Conservation (phyloP, 768 basidiomycete species). For the Suillus spraguei region DNA sequence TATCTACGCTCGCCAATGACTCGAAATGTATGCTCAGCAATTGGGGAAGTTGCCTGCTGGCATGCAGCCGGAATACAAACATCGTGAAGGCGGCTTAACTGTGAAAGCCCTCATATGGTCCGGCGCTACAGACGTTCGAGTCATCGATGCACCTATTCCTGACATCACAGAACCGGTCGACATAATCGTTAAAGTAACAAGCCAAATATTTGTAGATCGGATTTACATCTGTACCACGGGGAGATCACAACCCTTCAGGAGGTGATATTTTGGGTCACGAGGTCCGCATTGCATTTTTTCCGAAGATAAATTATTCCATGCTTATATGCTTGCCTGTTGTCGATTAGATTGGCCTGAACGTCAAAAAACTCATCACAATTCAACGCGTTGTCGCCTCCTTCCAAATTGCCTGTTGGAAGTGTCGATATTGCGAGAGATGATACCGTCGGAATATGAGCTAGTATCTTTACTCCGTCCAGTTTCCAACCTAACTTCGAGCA, state of each 20-base stretch:
- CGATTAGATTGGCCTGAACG: conserved; percentile 63
- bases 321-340: conserved; percentile 41
- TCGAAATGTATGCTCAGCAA: conserved; percentile 23
- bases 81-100: conserved; percentile 50
- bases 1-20: background rate
- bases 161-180: conserved; percentile 75
- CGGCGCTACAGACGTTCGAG: conserved; percentile 48
- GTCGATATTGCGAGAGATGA: conserved; percentile 75
- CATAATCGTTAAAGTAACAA: conserved; percentile 74
- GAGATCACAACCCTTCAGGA: conserved; percentile 70
- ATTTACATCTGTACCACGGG: conserved; percentile 66
- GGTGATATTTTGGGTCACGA: conserved; percentile 78
- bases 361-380: conserved; percentile 60
- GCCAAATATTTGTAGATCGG: conserved; percentile 73
- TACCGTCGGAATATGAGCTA: conserved; percentile 70
- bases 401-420: conserved; percentile 76
- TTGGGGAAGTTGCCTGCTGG: conserved; percentile 43
- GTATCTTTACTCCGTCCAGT: background rate
- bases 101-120: conserved; percentile 78
- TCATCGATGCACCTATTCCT: conserved; percentile 51
- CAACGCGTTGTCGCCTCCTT: conserved; percentile 80
- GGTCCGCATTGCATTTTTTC: conserved; percentile 29
- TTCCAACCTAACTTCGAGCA: conserved; percentile 21
- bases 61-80: conserved; percentile 48
- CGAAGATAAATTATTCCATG: background rate